Conservation (phyloP, 306 rosid species). For the Vachellia collinsii region DNA sequence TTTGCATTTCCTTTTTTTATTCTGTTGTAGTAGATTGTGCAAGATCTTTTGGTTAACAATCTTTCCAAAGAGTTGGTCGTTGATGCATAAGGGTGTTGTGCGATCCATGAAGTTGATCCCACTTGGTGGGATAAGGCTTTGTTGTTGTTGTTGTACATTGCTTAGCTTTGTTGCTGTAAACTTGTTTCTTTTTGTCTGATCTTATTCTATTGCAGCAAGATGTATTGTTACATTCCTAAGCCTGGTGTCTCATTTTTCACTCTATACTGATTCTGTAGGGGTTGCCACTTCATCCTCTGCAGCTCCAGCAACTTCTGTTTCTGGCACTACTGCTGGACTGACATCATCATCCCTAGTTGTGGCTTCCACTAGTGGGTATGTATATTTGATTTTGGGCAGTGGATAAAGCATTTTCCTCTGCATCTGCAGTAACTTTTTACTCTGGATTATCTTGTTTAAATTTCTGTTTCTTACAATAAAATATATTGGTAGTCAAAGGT, state of each 20-base stretch:
- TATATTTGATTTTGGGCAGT: slow-evolving; percentile 14
- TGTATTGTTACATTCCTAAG: neutral
- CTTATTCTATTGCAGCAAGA: neutral
- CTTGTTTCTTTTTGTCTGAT: slow-evolving; percentile 3
- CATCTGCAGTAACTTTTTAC: neutral
- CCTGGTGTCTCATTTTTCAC: slow-evolving; percentile 21
- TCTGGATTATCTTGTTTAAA: slow-evolving; percentile 14
- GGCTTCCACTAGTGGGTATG: slow-evolving; percentile 84
- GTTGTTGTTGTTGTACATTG: neutral
- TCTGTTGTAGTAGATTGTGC: neutral
- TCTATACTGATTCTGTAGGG: slow-evolving; percentile 51
- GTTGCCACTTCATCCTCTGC: slow-evolving; percentile 53
- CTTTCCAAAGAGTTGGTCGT: too few relatives aligned
- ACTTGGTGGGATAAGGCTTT: too few relatives aligned
- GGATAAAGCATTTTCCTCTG: slow-evolving; percentile 11
- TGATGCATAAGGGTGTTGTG: too few relatives aligned
- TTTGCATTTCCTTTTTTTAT: neutral
- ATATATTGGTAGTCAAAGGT: slow-evolving; percentile 12
- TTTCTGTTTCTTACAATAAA: slow-evolving; percentile 10
- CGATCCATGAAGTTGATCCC: too few relatives aligned
- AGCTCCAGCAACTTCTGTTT: slow-evolving; percentile 52
- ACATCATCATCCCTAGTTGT: slow-evolving; percentile 59
- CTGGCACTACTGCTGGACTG: slow-evolving; percentile 63
- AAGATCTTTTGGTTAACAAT: too few relatives aligned
- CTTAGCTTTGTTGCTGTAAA: neutral